These are phyloP conservation scores for Circinella minor DNA, from an alignment of 371 early-diverging fungal genomes.

Conservation along the genomic window DNA sequence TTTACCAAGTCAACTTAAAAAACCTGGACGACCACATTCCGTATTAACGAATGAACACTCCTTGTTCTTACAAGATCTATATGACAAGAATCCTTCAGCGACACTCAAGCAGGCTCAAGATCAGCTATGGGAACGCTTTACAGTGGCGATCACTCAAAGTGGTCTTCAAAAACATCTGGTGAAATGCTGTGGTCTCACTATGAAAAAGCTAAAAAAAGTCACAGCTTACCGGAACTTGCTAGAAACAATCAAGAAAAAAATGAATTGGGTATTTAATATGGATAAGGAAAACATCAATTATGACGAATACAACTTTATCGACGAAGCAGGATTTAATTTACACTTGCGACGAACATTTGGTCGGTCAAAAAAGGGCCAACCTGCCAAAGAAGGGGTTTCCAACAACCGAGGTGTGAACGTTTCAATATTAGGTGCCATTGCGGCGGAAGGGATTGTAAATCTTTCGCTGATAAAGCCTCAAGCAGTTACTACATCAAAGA, in stretches of 20 bases:
- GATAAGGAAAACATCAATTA: slow-evolving; percentile 4
- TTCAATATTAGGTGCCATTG: slow-evolving; percentile 22
- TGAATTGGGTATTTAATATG: not conserved
- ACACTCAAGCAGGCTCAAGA: slow-evolving; percentile 14
- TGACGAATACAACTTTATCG: slow-evolving; percentile 12
- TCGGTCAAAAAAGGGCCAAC: slow-evolving; percentile 11
- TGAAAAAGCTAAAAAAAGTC: slow-evolving; percentile 26
- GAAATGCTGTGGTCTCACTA: slow-evolving; percentile 16
- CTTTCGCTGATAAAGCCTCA: slow-evolving; percentile 15
- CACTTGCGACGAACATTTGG: slow-evolving; percentile 14
- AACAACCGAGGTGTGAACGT: not conserved
- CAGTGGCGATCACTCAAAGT: slow-evolving; percentile 12
- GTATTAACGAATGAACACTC: not conserved
- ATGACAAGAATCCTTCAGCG: slow-evolving; percentile 4
- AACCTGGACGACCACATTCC: too few species aligned
- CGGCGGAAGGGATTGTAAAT: slow-evolving; percentile 10
- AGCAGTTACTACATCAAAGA: not conserved
- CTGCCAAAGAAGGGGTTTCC: too few species aligned
- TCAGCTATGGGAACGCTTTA: slow-evolving; percentile 9
- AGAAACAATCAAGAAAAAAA: not conserved
- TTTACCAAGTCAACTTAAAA: too few species aligned
- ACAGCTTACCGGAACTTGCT: slow-evolving; percentile 8
- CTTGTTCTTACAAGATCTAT: not conserved
- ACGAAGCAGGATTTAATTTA: slow-evolving; percentile 24
- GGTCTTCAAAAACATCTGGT: slow-evolving; percentile 23